Conservation (phyloP, 2,329 filamentous ascomycete genomes). For the Penicillium fuscoglaucum region DNA sequence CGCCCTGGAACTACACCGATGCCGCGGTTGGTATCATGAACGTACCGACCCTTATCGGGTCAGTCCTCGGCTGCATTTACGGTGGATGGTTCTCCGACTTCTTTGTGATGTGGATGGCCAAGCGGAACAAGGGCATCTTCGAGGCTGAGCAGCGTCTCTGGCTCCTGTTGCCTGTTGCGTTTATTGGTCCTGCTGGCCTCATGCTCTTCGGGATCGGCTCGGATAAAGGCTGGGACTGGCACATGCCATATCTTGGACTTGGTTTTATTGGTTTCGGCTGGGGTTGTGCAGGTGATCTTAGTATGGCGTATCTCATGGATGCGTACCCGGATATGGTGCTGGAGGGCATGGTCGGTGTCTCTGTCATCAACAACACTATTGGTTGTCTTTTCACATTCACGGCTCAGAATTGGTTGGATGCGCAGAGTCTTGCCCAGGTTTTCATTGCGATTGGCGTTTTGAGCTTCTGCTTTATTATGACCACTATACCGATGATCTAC, state of each 20-base stretch:
- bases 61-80: constrained; percentile 57
- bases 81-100: constrained; percentile 59
- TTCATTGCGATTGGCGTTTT: constrained; percentile 56
- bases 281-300: constrained; percentile 59
- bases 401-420: constrained; percentile 51
- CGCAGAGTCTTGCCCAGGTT: constrained; percentile 47
- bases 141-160: constrained; percentile 58
- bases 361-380: constrained; percentile 58
- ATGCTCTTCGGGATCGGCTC: constrained; percentile 57
- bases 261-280: constrained; percentile 62
- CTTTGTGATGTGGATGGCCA: constrained; percentile 58
- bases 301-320: constrained; percentile 57
- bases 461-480: constrained; percentile 53
- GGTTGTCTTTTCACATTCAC: constrained; percentile 58
- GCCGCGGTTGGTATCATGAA: constrained; percentile 59
- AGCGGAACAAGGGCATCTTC: constrained; percentile 54
- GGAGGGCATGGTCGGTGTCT: constrained; percentile 60
- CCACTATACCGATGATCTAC: constrained; percentile 56
- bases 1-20: constrained; percentile 58
- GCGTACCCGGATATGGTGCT: constrained; percentile 59
- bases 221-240: constrained; percentile 54
- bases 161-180: constrained; percentile 52
- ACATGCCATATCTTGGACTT: constrained; percentile 55
- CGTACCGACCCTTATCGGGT: constrained; percentile 50
- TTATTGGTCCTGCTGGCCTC: constrained; percentile 54